Evolutionary conservation across 2,329 filamentous ascomycete species (phyloP).

Genomic region (Cordyceps cicadae): DNA sequence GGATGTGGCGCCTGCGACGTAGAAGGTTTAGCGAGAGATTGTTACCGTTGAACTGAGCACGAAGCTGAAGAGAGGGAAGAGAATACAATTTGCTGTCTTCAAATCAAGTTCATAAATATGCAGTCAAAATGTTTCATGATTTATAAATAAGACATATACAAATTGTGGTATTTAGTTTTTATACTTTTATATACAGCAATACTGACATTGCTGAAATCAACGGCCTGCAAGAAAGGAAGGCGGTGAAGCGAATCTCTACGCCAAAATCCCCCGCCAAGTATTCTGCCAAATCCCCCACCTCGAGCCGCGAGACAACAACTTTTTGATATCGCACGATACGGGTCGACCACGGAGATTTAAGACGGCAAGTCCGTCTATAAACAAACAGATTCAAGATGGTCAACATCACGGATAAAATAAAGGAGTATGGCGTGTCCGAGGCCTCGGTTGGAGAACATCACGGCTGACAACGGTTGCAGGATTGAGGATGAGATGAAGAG

Average conservation of each 20-base stretch:
- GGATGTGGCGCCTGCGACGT: background rate
- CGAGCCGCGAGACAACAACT: background rate
- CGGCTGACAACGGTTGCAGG: conserved; percentile 41
- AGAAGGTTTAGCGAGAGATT: background rate
- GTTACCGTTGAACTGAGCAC: background rate
- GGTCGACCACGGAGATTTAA: conserved; percentile 7
- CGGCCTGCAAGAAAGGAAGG: conserved; percentile 11
- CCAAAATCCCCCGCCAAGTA: conserved; percentile 14
- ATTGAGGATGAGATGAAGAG: conserved; percentile 99
- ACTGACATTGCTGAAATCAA: too few species aligned
- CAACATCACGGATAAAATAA: conserved; percentile 99
- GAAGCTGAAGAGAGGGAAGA: background rate
- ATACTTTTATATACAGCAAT: too few species aligned
- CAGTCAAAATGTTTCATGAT: too few species aligned
- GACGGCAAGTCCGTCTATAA: conserved; percentile 25
- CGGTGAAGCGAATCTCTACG: conserved; percentile 8
- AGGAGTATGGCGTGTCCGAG: conserved; percentile 60
- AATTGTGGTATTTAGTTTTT: too few species aligned
- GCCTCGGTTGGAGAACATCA: conserved; percentile 7
- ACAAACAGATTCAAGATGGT: conserved; percentile 60
- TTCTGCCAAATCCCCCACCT: conserved; percentile 23
- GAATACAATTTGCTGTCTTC: too few species aligned
- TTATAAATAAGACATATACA: too few species aligned
- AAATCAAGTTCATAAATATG: too few species aligned
- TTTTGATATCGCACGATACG: conserved; percentile 1